These are phyloP conservation scores for Filobasidium uniguttulatum DNA, from an alignment of 1,284 basidiomycete species.

Conservation along the genomic window DNA sequence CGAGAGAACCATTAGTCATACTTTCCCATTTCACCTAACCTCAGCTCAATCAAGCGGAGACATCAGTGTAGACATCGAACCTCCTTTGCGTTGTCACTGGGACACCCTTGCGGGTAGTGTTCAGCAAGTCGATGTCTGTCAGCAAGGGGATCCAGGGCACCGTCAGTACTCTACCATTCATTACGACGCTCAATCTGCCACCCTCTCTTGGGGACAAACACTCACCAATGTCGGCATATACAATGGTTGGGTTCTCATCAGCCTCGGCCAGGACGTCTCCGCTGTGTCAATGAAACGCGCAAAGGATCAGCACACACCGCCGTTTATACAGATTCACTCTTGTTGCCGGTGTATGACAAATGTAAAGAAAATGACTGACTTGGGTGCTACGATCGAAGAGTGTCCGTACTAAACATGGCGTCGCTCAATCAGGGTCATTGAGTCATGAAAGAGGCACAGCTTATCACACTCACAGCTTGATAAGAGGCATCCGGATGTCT, in stretches of 20 bases:
- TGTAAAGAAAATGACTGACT: constrained; percentile 43
- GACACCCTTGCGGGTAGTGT: constrained; percentile 61
- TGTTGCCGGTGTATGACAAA: background rate
- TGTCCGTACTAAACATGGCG: constrained; percentile 61
- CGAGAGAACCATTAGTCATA: too few species aligned
- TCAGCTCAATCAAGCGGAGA: constrained; percentile 37
- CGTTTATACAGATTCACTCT: constrained; percentile 12
- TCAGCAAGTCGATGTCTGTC: constrained; percentile 56
- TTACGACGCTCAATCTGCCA: too few species aligned
- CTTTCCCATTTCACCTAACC: too few species aligned
- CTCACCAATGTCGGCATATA: constrained; percentile 69
- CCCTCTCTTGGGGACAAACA: constrained; percentile 14
- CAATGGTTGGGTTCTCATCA: constrained; percentile 62
- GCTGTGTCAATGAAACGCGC: constrained; percentile 39
- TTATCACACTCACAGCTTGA: constrained; percentile 55
- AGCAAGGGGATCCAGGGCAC: background rate
- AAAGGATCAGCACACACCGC: background rate
- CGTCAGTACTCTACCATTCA: background rate
- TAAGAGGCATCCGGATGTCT: constrained; percentile 66
- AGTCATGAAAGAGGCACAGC: background rate
- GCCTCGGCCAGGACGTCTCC: constrained; percentile 69
- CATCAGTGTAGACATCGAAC: constrained; percentile 80
- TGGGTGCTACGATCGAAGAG: constrained; percentile 75
- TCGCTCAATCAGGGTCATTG: background rate
- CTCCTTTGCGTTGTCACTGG: constrained; percentile 77